Evolutionary conservation across 1,284 basidiomycete genomes (phyloP).

Genomic region (Inonotus hispidus): DNA sequence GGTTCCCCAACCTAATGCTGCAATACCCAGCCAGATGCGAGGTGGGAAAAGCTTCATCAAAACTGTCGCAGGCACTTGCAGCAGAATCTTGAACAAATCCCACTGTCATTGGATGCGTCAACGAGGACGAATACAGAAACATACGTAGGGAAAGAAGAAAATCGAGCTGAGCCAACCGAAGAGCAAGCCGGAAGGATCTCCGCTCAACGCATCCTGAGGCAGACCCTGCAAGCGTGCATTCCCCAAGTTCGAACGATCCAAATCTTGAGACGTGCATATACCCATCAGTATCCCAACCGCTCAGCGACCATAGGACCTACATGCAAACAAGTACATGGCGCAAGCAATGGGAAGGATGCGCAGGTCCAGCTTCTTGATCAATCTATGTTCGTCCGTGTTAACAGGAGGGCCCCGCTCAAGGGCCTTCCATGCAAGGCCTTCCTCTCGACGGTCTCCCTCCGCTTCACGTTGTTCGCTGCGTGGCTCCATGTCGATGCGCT

Average conservation of each 20-base stretch:
- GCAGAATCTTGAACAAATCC: constrained; percentile 47
- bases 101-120: not conserved
- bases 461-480: not conserved
- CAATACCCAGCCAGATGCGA: constrained; percentile 56
- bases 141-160: constrained; percentile 72
- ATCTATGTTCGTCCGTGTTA: constrained; percentile 41
- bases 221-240: constrained; percentile 72
- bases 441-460: not conserved
- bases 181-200: constrained; percentile 61
- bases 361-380: constrained; percentile 61
- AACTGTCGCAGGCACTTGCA: constrained; percentile 62
- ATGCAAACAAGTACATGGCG: constrained; percentile 69
- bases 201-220: constrained; percentile 53
- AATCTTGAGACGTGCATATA: constrained; percentile 8
- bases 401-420: not conserved
- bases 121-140: constrained; percentile 22
- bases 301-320: constrained; percentile 36
- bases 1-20: constrained; percentile 67
- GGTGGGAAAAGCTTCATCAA: constrained; percentile 63
- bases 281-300: constrained; percentile 39
- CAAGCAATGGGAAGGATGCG: constrained; percentile 68
- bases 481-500: not conserved
- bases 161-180: constrained; percentile 73
- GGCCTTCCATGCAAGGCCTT: not conserved
- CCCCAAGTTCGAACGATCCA: constrained; percentile 47